phyloP scores from a whole-genome alignment of 495 filamentous ascomycete genomes.

The Aspergillus biplanus region DNA sequence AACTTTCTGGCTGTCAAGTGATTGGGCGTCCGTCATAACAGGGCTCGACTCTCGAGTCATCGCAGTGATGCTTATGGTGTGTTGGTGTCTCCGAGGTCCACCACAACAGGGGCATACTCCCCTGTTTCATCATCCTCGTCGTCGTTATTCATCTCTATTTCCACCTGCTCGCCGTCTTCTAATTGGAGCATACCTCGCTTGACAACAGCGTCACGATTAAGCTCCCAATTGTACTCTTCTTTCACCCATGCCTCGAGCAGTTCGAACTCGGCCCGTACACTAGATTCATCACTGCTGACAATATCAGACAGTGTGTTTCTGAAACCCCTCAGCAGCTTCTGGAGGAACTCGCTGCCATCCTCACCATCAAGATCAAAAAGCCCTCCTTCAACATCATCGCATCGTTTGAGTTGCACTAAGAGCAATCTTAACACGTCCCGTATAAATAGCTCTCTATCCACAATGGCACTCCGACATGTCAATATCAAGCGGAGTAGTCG shows the following conservation, averaged over 20 bases:
- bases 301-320: constrained; percentile 48
- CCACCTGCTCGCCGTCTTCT: constrained; percentile 78
- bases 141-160: constrained; percentile 73
- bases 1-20: too few species aligned
- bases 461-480: constrained; percentile 64
- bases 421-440: constrained; percentile 62
- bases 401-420: constrained; percentile 70
- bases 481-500: constrained; percentile 71
- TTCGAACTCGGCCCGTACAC: constrained; percentile 55
- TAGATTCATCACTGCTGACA: constrained; percentile 35
- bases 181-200: constrained; percentile 68
- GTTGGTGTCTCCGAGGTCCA: constrained; percentile 55
- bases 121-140: constrained; percentile 84
- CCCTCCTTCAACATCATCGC: constrained; percentile 67
- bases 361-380: constrained; percentile 57
- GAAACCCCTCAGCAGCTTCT: constrained; percentile 57
- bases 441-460: constrained; percentile 61
- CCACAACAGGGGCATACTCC: constrained; percentile 83
- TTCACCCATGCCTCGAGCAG: constrained; percentile 60
- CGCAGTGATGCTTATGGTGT: background rate
- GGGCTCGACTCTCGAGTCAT: background rate
- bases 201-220: constrained; percentile 57
- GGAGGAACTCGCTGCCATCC: constrained; percentile 59
- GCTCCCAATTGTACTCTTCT: constrained; percentile 65
- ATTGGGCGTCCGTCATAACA: too few species aligned